Evolutionary conservation across 495 filamentous ascomycete genomes (phyloP).

Genomic region (Lasiosphaeris hirsuta): DNA sequence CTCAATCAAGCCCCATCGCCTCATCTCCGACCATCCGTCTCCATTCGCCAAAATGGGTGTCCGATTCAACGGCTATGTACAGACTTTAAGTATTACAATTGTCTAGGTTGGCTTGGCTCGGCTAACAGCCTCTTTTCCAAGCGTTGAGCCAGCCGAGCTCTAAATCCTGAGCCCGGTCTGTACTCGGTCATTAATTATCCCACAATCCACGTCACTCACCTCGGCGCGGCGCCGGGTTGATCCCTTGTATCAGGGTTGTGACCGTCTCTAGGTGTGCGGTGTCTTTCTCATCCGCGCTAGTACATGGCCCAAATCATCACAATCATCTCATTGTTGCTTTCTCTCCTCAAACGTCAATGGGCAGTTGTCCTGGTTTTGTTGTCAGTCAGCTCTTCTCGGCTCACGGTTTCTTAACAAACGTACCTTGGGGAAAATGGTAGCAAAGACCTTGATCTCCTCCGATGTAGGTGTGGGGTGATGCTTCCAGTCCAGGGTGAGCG

Average conservation of each 20-base stretch:
- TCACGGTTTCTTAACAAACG: conserved; percentile 21
- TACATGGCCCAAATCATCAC: background rate
- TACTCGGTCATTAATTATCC: background rate
- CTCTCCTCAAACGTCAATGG: conserved; percentile 59
- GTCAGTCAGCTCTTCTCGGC: background rate
- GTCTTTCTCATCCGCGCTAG: too few relatives aligned
- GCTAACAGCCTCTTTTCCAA: background rate
- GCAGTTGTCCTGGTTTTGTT: conserved; percentile 55
- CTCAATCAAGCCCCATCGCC: too few relatives aligned
- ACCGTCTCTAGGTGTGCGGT: too few relatives aligned
- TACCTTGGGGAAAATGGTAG: conserved; percentile 95
- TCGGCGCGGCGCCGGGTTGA: too few relatives aligned
- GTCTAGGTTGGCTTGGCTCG: conserved; percentile 7
- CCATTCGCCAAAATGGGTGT: background rate
- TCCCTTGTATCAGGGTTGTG: too few relatives aligned
- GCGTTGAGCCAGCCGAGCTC: background rate
- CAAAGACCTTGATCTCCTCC: conserved; percentile 97
- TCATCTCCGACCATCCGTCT: background rate
- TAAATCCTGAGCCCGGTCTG: background rate
- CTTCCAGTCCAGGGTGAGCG: conserved; percentile 84
- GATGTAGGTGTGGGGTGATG: conserved; percentile 76
- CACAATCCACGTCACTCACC: background rate
- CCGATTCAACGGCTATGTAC: conserved; percentile 15
- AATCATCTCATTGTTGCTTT: conserved; percentile 30
- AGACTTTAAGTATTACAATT: conserved; percentile 26